Conservation (phyloP, 78 protist genomes). For the Tieghemostelium lacteum region DNA sequence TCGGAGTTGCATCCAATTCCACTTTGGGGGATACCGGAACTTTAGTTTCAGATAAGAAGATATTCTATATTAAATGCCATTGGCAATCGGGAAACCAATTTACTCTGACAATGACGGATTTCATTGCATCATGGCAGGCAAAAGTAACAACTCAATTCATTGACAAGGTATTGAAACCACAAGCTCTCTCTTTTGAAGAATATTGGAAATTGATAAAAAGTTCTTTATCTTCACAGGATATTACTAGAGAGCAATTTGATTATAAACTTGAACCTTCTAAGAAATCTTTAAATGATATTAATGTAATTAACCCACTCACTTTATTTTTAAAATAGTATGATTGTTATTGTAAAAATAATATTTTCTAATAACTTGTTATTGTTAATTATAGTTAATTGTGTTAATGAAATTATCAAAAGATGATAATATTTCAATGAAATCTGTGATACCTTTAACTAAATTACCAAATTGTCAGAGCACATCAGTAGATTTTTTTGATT, state of each 20-base stretch:
- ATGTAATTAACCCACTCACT: too few relatives aligned
- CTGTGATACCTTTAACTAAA: background rate
- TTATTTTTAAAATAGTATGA: too few relatives aligned
- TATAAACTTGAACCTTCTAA: conserved; percentile 4
- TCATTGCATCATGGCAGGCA: too few relatives aligned
- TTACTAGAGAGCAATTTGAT: background rate
- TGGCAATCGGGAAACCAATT: too few relatives aligned
- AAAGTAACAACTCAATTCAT: conserved; percentile 27
- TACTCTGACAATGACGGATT: too few relatives aligned
- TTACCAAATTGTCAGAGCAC: background rate
- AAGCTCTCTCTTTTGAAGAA: conserved; percentile 29
- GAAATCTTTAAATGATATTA: background rate
- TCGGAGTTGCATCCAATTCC: too few relatives aligned
- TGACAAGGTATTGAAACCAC: conserved; percentile 53
- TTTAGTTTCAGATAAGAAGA: too few relatives aligned
- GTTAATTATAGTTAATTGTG: background rate
- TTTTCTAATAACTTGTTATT: background rate
- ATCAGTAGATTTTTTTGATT: conserved; percentile 30
- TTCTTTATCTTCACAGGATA: conserved; percentile 32
- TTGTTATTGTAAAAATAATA: background rate
- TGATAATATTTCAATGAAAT: background rate
- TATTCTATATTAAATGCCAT: too few relatives aligned
- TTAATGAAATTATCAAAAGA: background rate
- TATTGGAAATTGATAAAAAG: background rate
- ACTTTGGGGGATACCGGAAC: too few relatives aligned